Evolutionary conservation across 192 early-diverging fungal genomes (phyloP).

Genomic region (Chytriomyces sp.): DNA sequence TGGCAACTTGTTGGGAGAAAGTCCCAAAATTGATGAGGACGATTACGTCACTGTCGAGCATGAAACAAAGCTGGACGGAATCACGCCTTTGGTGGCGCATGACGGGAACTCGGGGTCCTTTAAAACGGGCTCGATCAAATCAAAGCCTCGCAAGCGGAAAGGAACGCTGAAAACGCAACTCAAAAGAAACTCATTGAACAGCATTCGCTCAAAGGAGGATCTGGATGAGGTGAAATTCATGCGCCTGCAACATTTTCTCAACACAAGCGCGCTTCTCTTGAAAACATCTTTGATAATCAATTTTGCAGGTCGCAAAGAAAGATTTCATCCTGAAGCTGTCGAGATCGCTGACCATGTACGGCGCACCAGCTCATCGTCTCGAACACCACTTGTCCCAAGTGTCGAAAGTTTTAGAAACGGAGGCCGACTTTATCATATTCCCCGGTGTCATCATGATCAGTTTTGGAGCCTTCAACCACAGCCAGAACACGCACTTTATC

Average conservation of each 20-base stretch:
- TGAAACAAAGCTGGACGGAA: not conserved
- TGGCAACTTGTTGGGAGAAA: not conserved
- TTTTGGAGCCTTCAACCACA: slow-evolving; percentile 37
- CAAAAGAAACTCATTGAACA: not conserved
- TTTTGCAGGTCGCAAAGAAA: slow-evolving; percentile 36
- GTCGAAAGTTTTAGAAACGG: slow-evolving; percentile 42
- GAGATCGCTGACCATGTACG: slow-evolving; percentile 46
- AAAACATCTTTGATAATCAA: too few relatives aligned
- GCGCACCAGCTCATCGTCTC: slow-evolving; percentile 53
- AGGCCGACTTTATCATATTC: slow-evolving; percentile 45
- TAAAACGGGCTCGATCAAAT: not conserved
- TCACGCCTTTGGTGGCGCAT: not conserved
- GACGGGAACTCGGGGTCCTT: slow-evolving; percentile 5
- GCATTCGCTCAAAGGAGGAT: not conserved
- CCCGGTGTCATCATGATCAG: slow-evolving; percentile 47
- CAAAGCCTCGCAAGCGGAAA: not conserved
- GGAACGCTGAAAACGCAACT: not conserved
- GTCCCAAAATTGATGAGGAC: not conserved
- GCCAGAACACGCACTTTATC: slow-evolving; percentile 45
- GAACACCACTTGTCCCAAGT: slow-evolving; percentile 49
- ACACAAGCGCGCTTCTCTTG: not conserved
- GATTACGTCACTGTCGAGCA: not conserved
- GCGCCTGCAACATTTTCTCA: not conserved
- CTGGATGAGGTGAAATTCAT: not conserved
- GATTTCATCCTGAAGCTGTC: slow-evolving; percentile 54